Conservation (phyloP, 1,284 basidiomycete genomes). For the Apiotrichum laibachii region DNA sequence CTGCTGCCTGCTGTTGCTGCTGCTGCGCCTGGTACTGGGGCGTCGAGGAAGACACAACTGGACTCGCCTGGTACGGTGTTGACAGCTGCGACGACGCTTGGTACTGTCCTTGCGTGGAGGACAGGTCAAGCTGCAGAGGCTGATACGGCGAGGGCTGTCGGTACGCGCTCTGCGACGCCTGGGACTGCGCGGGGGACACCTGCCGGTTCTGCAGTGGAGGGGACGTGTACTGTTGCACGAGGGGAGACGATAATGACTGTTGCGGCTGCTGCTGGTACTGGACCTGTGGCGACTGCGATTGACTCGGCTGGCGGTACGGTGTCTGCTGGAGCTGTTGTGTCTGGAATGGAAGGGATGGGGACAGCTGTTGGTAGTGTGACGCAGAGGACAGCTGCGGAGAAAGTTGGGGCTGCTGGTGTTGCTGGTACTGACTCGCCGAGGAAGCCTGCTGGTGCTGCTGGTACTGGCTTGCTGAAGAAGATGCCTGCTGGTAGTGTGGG, state of each 20-base stretch:
- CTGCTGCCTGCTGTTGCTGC: neutral
- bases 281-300: conserved; percentile 6
- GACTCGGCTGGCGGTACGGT: neutral
- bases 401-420: neutral
- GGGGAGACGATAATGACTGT: neutral
- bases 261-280: neutral
- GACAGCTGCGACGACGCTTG: too few relatives aligned
- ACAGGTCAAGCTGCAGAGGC: neutral
- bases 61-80: too few relatives aligned
- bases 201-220: neutral
- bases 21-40: neutral
- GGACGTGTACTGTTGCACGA: neutral
- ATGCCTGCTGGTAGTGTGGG: conserved; percentile 12
- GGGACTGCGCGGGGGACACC: neutral
- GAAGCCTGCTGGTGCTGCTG: conserved; percentile 5
- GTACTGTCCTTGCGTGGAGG: too few relatives aligned
- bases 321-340: conserved; percentile 3
- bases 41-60: too few relatives aligned
- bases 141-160: neutral
- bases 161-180: neutral
- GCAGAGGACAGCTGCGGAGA: neutral
- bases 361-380: neutral
- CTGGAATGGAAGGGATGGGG: neutral
- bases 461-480: conserved; percentile 1
- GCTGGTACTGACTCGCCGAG: conserved; percentile 6